A percentile compares a stretch with the other conserved stretches of the same genome.
Evolutionary conservation across 768 basidiomycete genomes (phyloP).

Genomic region (Suillus subaureus): DNA sequence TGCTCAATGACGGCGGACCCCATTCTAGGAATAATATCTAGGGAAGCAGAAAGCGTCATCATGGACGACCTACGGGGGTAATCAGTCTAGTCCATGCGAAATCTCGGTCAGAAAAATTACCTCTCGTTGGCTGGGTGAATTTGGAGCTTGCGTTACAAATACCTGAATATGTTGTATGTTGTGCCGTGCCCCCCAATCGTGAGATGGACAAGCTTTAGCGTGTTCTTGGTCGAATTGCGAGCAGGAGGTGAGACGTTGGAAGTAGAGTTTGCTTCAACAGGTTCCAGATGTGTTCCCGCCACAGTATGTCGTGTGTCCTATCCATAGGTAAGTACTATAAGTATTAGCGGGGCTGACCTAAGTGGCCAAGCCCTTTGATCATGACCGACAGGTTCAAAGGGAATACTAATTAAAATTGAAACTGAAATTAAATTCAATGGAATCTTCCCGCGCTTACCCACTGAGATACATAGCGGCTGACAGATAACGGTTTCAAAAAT

Average conservation of each 20-base stretch:
- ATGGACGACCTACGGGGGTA: not conserved
- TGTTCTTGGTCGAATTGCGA: not conserved
- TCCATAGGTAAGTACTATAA: not conserved
- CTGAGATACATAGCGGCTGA: no score
- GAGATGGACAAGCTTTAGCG: not conserved
- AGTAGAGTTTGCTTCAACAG: not conserved
- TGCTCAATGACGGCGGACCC: not conserved
- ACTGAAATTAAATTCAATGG: no score
- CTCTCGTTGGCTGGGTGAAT: not conserved
- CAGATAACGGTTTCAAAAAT: no score
- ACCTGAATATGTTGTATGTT: not conserved
- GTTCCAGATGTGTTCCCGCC: not conserved
- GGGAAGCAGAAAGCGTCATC: not conserved
- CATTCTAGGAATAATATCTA: not conserved
- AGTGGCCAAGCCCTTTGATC: no score
- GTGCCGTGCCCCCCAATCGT: not conserved
- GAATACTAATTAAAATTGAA: not conserved
- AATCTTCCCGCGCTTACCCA: not conserved
- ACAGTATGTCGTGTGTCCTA: not conserved
- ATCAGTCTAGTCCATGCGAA: not conserved
- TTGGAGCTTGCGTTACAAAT: slow-evolving; percentile 16
- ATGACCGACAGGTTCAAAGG: no score
- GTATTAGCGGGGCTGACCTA: no score
- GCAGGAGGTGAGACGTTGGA: not conserved
- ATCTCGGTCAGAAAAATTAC: not conserved